Evolutionary conservation across 2,329 filamentous ascomycete genomes (phyloP).

Genomic region (Alternaria triticimaculans): DNA sequence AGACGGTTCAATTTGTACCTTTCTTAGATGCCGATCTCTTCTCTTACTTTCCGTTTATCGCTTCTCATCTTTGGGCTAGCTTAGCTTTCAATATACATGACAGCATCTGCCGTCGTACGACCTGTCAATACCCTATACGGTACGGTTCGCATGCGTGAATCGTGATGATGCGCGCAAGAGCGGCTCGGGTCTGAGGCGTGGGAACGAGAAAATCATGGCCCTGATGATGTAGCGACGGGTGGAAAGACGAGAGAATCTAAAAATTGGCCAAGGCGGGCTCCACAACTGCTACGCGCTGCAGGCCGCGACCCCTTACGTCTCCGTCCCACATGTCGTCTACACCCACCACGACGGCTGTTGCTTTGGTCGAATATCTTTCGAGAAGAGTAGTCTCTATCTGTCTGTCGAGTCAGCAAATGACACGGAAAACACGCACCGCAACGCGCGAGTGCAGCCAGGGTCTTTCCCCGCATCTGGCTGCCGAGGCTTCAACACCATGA

Average conservation of each 20-base stretch:
- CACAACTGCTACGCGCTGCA: background rate
- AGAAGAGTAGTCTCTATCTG: background rate
- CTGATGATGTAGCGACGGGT: background rate
- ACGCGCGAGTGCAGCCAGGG: background rate
- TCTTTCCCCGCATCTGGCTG: conserved; percentile 24
- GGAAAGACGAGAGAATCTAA: background rate
- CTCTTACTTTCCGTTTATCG: background rate
- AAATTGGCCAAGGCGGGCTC: background rate
- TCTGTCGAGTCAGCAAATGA: background rate
- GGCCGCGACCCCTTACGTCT: background rate
- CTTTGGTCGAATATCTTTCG: background rate
- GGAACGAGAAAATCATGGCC: background rate
- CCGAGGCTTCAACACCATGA: conserved; percentile 23
- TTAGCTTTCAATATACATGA: background rate
- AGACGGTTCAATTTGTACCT: background rate
- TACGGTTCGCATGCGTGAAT: background rate
- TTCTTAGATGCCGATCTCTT: background rate
- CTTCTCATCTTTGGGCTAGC: background rate
- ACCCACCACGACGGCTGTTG: background rate
- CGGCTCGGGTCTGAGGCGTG: background rate
- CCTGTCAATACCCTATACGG: background rate
- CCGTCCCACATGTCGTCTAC: background rate
- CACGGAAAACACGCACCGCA: background rate
- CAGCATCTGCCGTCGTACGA: background rate
- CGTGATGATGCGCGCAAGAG: background rate